Base-by-base conservation (phyloP, 805 yeast genomes). In the Barnettozyma vustinii region DNA sequence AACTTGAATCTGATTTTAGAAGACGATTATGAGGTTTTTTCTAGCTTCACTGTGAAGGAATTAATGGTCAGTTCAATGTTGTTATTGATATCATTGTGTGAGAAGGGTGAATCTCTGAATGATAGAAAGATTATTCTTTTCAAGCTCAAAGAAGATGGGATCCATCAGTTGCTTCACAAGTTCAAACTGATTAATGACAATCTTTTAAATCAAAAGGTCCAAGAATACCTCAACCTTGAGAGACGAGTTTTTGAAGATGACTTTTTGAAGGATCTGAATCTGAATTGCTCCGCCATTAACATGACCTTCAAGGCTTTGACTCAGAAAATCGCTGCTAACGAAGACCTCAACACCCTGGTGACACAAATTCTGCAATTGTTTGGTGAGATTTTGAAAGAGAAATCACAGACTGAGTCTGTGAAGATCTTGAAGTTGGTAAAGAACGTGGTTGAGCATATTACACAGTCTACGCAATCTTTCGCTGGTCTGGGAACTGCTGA, bases 341-440 rank as follows among this genome's bases (percentile, higher is more conserved):
- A 80, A 12, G 79, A 83, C 56, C 76, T 86, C 62, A 77, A 78
- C 52, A 78, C 83, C 54, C 85, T 89, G 1, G 72, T 78, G 7
- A 80, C 79, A n/a, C 65, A 82, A 30, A 71, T 84, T 2, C 62
- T 68, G 35, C 74, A 80, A 9, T 68, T 83, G 46, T 77, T 87
- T 79, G 61, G 68, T 18, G 72, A 74, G 12, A 74, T 84, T 42
- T 53, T 75, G 46, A 78, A 74, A 30, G 70, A 73, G 40, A 66
- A 69, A 41, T 75, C 79, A 27, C 65, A 72, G 21, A 54, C 71
- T 1, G 75, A 72, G 27, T 62, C 79, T 8, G 56, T 67, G 5
- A 66, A 83, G 52, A 73, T 80, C 52, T 66, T 82, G 53, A 70
- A 77, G 48, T 59, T 83, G 48, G 67, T 82, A 37, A 82, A 80